Conservation (phyloP, 805 yeast genomes). For the Yamadazyma akitaensis region DNA sequence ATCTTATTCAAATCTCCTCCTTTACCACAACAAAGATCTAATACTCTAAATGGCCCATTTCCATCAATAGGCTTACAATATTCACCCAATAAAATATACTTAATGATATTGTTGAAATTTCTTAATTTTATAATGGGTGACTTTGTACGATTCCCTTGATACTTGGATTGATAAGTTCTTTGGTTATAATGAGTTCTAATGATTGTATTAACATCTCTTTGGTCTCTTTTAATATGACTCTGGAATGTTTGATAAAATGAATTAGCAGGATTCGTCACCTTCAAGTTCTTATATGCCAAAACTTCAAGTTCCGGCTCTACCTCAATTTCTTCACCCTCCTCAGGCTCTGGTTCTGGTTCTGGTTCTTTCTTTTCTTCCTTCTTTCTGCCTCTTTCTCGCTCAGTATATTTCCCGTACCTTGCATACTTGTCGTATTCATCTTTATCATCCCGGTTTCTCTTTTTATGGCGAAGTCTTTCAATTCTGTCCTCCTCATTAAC, state of each 20-base stretch:
- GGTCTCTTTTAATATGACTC: constrained; percentile 31
- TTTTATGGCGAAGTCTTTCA: constrained; percentile 3
- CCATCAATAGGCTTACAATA: constrained; percentile 38
- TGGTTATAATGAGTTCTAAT: constrained; percentile 86
- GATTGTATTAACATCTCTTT: constrained; percentile 54
- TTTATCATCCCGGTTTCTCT: constrained; percentile 1
- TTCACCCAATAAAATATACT: constrained; percentile 77
- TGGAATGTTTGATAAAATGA: constrained; percentile 36
- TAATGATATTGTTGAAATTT: constrained; percentile 88
- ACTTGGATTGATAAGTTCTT: constrained; percentile 66
- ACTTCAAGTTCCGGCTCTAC: constrained; percentile 9
- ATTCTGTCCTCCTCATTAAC: constrained; percentile 6
- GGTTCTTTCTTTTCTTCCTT: constrained; percentile 1
- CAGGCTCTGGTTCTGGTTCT: constrained; percentile 1
- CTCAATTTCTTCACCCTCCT: constrained; percentile 4
- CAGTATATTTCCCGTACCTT: constrained; percentile 6
- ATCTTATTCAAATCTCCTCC: constrained; percentile 96
- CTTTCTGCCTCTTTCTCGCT: constrained; percentile 7
- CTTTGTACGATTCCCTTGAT: constrained; percentile 55
- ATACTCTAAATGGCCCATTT: constrained; percentile 39
- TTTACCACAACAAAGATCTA: constrained; percentile 95
- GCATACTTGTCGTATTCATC: background rate
- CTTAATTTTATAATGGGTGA: constrained; percentile 86
- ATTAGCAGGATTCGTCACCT: constrained; percentile 22
- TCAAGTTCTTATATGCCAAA: constrained; percentile 20